Percentiles rank a stretch among this genome's conserved stretches.
Conservation (phyloP, 495 filamentous ascomycete species). For the Hyaloscypha finlandica region DNA sequence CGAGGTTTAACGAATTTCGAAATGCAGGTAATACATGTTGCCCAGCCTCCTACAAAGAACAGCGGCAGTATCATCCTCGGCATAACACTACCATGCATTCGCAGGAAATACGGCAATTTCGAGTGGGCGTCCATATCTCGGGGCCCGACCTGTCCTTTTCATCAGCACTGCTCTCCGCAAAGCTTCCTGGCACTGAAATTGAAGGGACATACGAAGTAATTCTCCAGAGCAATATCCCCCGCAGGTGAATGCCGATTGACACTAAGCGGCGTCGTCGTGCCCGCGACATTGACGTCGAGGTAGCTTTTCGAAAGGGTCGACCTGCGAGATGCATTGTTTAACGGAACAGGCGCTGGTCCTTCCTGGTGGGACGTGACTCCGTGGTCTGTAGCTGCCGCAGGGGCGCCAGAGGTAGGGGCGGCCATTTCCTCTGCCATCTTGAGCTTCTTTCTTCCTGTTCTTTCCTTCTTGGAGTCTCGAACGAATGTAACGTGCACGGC, state of each 20-base stretch:
- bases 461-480: background rate
- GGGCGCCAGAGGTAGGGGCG: background rate
- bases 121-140: constrained; percentile 74
- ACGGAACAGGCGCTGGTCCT: background rate
- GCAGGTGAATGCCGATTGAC: constrained; percentile 28
- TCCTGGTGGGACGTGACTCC: constrained; percentile 8
- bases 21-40: constrained; percentile 67
- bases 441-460: background rate
- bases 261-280: constrained; percentile 18
- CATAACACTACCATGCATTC: constrained; percentile 77
- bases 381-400: constrained; percentile 7
- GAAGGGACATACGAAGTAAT: constrained; percentile 51
- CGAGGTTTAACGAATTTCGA: constrained; percentile 51
- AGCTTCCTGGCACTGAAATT: too few species aligned
- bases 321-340: constrained; percentile 12
- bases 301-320: constrained; percentile 20
- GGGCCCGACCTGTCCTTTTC: constrained; percentile 49
- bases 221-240: constrained; percentile 38
- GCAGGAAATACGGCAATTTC: constrained; percentile 78
- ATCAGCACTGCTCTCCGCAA: too few species aligned
- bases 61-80: constrained; percentile 81
- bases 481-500: background rate
- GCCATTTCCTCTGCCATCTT: constrained; percentile 19
- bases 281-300: constrained; percentile 11
- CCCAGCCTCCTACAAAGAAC: constrained; percentile 66